Percentiles rank a stretch among this genome's conserved stretches.
phyloP scores from a whole-genome alignment of 306 rosid species.

The Dalbergia cochinchinensis region DNA sequence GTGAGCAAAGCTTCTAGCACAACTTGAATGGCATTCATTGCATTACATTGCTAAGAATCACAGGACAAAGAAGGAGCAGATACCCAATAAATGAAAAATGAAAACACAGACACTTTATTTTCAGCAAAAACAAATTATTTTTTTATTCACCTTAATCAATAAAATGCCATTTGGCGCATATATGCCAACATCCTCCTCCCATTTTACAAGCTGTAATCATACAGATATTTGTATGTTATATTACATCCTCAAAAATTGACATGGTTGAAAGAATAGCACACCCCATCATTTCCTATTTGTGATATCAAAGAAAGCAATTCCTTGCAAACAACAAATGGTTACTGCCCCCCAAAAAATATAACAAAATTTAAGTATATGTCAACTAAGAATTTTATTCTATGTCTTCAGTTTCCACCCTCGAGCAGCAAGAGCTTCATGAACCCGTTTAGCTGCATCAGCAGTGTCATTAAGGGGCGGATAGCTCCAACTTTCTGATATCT shows the following conservation, averaged over 20 bases:
- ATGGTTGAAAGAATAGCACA: constrained; percentile 25
- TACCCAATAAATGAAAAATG: not conserved
- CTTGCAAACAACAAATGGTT: constrained; percentile 4
- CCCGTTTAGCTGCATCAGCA: constrained; percentile 81
- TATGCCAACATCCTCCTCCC: constrained; percentile 42
- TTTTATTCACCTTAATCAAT: constrained; percentile 9
- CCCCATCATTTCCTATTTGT: constrained; percentile 38
- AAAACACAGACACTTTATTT: not conserved
- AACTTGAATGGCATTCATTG: not conserved
- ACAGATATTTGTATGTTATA: constrained; percentile 34
- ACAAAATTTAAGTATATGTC: constrained; percentile 26
- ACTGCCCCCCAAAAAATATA: constrained; percentile 5
- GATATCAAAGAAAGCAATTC: constrained; percentile 24
- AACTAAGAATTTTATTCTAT: constrained; percentile 23
- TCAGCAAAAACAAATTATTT: constrained; percentile 13
- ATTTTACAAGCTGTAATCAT: constrained; percentile 55
- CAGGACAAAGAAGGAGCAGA: not conserved
- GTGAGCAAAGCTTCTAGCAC: too few relatives aligned
- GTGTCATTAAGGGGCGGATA: constrained; percentile 94
- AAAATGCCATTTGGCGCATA: constrained; percentile 11
- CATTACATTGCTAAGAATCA: not conserved
- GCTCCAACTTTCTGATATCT: constrained; percentile 98
- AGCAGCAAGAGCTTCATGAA: constrained; percentile 76
- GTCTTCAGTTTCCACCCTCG: constrained; percentile 93
- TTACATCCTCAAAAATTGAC: constrained; percentile 6